A percentile compares a stretch with the other conserved stretches of the same genome.
phyloP scores from a whole-genome alignment of 345 rosid species.

The Acer campestre region DNA sequence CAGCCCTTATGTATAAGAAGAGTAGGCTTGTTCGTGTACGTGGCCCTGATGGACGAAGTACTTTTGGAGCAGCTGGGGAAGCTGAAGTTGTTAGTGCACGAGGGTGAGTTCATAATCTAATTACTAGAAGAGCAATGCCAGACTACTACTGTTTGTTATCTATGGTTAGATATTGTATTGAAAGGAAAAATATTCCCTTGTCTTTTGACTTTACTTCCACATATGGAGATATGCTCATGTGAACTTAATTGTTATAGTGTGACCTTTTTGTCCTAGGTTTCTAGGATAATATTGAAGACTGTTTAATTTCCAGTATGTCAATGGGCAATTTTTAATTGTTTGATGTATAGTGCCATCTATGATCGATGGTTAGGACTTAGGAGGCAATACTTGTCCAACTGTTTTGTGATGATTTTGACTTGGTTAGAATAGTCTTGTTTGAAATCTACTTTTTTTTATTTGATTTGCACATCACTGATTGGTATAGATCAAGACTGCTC shows the following conservation, averaged over 20 bases:
- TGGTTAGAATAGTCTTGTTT: not conserved
- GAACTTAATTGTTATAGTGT: not conserved
- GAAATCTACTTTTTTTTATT: not conserved
- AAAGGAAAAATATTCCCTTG: not conserved
- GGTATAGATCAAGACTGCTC: not conserved
- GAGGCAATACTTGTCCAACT: not conserved
- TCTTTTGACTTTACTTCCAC: not conserved
- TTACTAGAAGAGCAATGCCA: slow-evolving; percentile 9
- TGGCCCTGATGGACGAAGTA: slow-evolving; percentile 65
- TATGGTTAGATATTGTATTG: not conserved
- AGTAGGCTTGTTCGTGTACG: slow-evolving; percentile 93
- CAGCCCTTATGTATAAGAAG: slow-evolving; percentile 83
- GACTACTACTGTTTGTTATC: not conserved
- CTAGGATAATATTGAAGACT: not conserved
- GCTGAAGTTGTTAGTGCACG: slow-evolving; percentile 99
- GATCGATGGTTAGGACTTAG: not conserved
- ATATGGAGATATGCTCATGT: not conserved
- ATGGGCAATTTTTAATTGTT: not conserved
- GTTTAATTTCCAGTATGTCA: not conserved
- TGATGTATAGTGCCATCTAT: not conserved
- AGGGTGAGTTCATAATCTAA: slow-evolving; percentile 58
- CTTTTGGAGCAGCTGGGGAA: slow-evolving; percentile 82
- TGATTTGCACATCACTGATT: not conserved
- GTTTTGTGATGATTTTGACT: not conserved
- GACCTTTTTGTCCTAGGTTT: slow-evolving; percentile 7